Evolutionary conservation across 768 basidiomycete genomes (phyloP), one percentile per base, ranked within the genome.

Genomic region (Mycena polygramma): DNA sequence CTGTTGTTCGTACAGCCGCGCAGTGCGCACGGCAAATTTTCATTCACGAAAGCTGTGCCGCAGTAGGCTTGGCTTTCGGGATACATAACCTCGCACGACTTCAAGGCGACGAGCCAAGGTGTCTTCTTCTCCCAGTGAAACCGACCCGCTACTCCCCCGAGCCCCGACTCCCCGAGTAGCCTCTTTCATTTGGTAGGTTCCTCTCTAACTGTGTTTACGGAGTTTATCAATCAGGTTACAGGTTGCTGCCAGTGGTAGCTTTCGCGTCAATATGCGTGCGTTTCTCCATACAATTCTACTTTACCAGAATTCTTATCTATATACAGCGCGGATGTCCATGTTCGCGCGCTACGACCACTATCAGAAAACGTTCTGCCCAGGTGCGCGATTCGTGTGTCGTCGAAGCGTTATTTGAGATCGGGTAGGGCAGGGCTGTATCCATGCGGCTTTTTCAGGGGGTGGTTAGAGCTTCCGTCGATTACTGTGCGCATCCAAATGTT

Each of bases 261-360:
- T 46, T 67, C 1, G 66, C 66, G 5, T 58, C 66, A 20, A 60
- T 67, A 53, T 51, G 49, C 17, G 65, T 66, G 35, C 37, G 65
- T 45, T 24, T 7, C 17, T 4, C n/a, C 41, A 20, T 36, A 11
- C 15, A 53, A 17, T 4, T 2, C 22, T 11, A 20, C n/a, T 49
- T 15, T 15, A 22, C 17, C 20, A 8, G 4, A 37, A 41, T 57
- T 9, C 24, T n/a, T 11, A 35, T 20, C 2, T 6, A 37, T 41
- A 3, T 48, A 1, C 58, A 68, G 66, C 58, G 60, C 30, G 66
- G 66, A 68, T 62, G 14, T 62, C 61, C 20, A 70, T 70, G 63
- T 66, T 65, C 46, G 51, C 69, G 41, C 69, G 63, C 4, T 70
- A 35, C 14, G 58, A 65, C 17, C 52, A 66, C 46, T 66, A 70